Conservation (phyloP, 176 grass and related monocot genomes). For the Coix lacrymajobi region DNA sequence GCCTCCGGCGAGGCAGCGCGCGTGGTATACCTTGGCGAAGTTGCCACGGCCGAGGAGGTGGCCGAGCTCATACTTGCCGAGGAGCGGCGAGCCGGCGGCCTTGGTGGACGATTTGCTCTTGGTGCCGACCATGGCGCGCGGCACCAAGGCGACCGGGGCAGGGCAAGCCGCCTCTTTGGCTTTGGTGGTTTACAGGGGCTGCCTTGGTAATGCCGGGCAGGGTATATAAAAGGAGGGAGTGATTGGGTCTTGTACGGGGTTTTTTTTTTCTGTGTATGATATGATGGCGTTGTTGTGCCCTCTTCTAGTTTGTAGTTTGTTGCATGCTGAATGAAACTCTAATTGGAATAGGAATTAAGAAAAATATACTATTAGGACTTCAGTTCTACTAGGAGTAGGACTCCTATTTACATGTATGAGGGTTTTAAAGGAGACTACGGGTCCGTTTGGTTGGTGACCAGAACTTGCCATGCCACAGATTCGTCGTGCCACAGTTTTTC, state of each 20-base stretch:
- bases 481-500: too few relatives aligned
- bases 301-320: too few relatives aligned
- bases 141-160: neutral
- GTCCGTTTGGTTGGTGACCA: too few relatives aligned
- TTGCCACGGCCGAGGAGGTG: constrained; percentile 74
- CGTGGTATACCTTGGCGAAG: constrained; percentile 95
- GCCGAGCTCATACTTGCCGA: constrained; percentile 88
- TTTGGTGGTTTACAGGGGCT: neutral
- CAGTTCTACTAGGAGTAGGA: too few relatives aligned
- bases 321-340: too few relatives aligned
- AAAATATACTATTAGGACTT: too few relatives aligned
- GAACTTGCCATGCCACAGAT: too few relatives aligned
- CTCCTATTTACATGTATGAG: too few relatives aligned
- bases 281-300: neutral
- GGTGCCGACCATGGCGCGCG: constrained; percentile 25
- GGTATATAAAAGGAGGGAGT: constrained; percentile 14
- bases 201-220: neutral
- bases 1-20: constrained; percentile 48
- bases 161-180: neutral
- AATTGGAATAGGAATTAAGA: too few relatives aligned
- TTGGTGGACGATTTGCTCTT: constrained; percentile 18
- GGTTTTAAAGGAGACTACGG: too few relatives aligned
- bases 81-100: constrained; percentile 43
- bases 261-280: neutral
- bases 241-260: neutral